phyloP scores from a whole-genome alignment of 805 yeast genomes.

The Middelhovenomyces tepae region DNA sequence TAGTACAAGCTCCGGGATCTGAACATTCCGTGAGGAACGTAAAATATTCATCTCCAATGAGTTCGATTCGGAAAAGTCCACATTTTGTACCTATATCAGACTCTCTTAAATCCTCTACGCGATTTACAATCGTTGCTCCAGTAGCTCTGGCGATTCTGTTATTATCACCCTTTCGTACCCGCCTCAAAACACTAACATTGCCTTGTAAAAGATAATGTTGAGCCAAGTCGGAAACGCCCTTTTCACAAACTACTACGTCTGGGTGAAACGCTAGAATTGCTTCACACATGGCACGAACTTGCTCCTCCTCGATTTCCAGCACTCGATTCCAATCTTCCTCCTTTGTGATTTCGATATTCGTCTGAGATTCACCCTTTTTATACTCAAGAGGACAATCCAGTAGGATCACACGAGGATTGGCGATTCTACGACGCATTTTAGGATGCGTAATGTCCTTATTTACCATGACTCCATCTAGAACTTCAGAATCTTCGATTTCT shows the following conservation, averaged over 20 bases:
- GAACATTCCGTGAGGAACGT: constrained; percentile 73
- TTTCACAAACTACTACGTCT: constrained; percentile 91
- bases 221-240: constrained; percentile 96
- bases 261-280: constrained; percentile 79
- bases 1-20: constrained; percentile 89
- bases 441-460: constrained; percentile 99
- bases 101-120: constrained; percentile 90
- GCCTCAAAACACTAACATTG: constrained; percentile 83
- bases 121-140: constrained; percentile 94
- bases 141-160: constrained; percentile 95
- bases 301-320: constrained; percentile 95
- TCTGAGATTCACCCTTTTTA: constrained; percentile 98
- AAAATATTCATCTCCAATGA: constrained; percentile 96
- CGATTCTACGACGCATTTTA: constrained; percentile 84
- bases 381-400: constrained; percentile 96
- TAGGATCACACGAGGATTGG: constrained; percentile 80
- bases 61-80: constrained; percentile 85
- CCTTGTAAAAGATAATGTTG: constrained; percentile 93
- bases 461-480: constrained; percentile 82
- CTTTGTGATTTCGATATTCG: constrained; percentile 92
- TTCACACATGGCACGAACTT: constrained; percentile 79
- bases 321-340: constrained; percentile 96
- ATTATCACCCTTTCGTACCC: constrained; percentile 92
- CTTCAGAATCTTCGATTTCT: constrained; percentile 81
- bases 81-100: constrained; percentile 82